These are phyloP conservation scores for Cyberlindnera japonica DNA, from an alignment of 805 yeast genomes.

Conservation along the genomic window DNA sequence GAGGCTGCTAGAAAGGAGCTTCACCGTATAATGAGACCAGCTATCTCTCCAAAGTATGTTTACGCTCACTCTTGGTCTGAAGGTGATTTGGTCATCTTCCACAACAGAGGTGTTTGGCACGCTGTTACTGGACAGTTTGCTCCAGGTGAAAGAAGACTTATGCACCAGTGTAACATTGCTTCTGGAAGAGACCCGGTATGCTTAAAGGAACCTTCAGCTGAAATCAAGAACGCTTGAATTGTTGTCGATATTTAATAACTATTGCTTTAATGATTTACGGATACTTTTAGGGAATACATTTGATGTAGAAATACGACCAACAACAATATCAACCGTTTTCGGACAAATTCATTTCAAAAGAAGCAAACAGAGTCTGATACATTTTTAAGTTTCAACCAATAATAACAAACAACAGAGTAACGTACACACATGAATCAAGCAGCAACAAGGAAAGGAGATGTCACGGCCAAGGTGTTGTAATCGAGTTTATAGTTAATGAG, in stretches of 20 bases:
- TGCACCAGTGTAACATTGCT: conserved; percentile 94
- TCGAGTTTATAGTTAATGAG: conserved; percentile 17
- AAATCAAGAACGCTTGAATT: conserved; percentile 6
- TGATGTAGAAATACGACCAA: too few relatives aligned
- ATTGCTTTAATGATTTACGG: too few relatives aligned
- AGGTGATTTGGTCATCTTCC: conserved; percentile 85
- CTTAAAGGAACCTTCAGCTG: conserved; percentile 16
- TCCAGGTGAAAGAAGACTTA: conserved; percentile 71
- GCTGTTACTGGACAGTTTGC: conserved; percentile 88
- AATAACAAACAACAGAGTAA: too few relatives aligned
- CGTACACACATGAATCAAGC: too few relatives aligned
- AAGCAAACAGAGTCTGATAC: too few relatives aligned
- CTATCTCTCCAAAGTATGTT: conserved; percentile 67
- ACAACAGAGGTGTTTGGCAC: conserved; percentile 88
- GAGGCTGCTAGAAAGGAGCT: conserved; percentile 72
- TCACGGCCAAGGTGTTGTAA: conserved; percentile 7
- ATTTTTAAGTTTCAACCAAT: too few relatives aligned
- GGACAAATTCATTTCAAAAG: too few relatives aligned
- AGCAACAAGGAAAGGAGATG: too few relatives aligned
- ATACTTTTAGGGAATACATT: too few relatives aligned
- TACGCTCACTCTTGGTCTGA: conserved; percentile 80
- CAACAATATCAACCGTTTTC: too few relatives aligned
- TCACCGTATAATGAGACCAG: conserved; percentile 79
- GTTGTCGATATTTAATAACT: too few relatives aligned
- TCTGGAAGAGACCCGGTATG: conserved; percentile 65